Conservation (phyloP, 106 monocot species). For the Allium sativum region DNA sequence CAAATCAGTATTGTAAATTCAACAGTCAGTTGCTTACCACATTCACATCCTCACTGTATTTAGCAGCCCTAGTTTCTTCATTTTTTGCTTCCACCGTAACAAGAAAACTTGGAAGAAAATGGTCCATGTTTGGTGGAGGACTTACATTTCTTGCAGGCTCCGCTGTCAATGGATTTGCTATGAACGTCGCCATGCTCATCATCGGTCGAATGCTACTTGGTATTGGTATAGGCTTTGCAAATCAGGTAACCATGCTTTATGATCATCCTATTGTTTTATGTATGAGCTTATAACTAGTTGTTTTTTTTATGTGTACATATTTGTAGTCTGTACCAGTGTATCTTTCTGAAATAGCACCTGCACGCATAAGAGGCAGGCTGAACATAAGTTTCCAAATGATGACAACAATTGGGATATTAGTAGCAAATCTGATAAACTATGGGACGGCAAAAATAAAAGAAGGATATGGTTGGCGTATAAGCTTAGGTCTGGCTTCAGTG, state of each 20-base stretch:
- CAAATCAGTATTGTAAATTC: constrained; percentile 17
- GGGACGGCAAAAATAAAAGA: neutral
- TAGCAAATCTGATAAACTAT: constrained; percentile 12
- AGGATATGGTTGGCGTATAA: constrained; percentile 5
- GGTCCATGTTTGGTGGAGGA: constrained; percentile 18
- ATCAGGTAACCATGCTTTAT: constrained; percentile 31
- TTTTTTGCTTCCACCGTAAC: constrained; percentile 10
- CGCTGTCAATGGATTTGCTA: constrained; percentile 9
- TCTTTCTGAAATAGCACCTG: constrained; percentile 9
- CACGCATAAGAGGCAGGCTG: constrained; percentile 4
- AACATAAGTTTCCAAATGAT: constrained; percentile 15
- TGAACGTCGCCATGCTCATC: constrained; percentile 8
- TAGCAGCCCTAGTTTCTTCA: constrained; percentile 16
- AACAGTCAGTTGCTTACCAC: constrained; percentile 9
- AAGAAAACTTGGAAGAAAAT: constrained; percentile 10
- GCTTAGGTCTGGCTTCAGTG: constrained; percentile 6
- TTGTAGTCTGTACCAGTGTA: constrained; percentile 7
- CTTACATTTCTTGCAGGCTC: constrained; percentile 15
- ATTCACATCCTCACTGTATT: constrained; percentile 17
- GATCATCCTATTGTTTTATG: no score
- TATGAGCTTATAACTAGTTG: no score
- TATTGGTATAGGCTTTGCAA: constrained; percentile 56
- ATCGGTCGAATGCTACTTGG: neutral
- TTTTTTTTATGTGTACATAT: neutral
- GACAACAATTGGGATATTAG: constrained; percentile 6